Percentiles rank a stretch among this genome's conserved stretches.
These are phyloP conservation scores for Salvia miltiorrhiza DNA, from an alignment of 257 asterid genomes.

Conservation along the genomic window DNA sequence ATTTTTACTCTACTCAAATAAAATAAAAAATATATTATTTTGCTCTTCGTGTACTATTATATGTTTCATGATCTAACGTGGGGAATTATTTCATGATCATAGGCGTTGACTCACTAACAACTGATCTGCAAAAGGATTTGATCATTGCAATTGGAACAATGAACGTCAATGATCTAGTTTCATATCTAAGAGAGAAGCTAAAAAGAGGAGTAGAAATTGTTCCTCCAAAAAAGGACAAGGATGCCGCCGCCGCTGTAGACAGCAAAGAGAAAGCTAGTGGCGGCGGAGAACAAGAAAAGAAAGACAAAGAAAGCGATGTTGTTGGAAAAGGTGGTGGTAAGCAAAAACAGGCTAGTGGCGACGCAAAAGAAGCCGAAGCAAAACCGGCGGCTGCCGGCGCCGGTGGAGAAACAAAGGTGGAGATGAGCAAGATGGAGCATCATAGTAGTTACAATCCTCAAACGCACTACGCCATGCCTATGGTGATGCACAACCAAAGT, in stretches of 20 bases:
- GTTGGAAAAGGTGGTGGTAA: not conserved
- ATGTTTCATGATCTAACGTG: not conserved
- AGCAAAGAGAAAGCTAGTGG: constrained; percentile 14
- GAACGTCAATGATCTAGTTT: constrained; percentile 48
- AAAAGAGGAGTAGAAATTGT: constrained; percentile 57
- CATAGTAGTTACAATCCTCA: constrained; percentile 32
- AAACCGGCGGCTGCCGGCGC: not conserved
- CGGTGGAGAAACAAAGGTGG: constrained; percentile 27
- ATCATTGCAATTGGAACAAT: constrained; percentile 64
- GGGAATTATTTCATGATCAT: not conserved
- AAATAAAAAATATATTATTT: too few species aligned
- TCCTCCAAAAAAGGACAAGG: constrained; percentile 43
- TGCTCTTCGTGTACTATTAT: not conserved
- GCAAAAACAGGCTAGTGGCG: constrained; percentile 11
- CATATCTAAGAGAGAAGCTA: constrained; percentile 58
- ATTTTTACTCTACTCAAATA: too few species aligned
- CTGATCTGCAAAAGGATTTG: constrained; percentile 54
- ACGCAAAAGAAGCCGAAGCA: not conserved
- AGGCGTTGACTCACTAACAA: constrained; percentile 58
- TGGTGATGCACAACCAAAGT: constrained; percentile 1
- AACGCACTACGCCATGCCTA: constrained; percentile 49
- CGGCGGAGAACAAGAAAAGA: not conserved
- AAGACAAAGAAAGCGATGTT: not conserved
- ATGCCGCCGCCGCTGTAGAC: constrained; percentile 24
- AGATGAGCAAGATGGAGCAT: constrained; percentile 50